Evolutionary conservation across 176 grass and related monocot genomes (phyloP).

Genomic region (Rhynchospora pubera): DNA sequence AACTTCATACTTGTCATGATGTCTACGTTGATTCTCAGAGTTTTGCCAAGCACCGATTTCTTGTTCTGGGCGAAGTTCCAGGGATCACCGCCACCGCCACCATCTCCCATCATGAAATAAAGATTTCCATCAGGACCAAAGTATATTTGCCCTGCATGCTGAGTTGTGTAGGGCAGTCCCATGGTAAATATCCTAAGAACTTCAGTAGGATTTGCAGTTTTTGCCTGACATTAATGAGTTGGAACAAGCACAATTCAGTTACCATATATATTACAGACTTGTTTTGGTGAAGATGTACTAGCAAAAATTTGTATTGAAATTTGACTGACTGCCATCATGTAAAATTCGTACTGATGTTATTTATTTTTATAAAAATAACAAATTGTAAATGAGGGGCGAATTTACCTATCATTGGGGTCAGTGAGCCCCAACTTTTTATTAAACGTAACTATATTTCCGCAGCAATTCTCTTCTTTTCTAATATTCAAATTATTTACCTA

Average conservation of each 20-base stretch:
- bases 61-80: slow-evolving; percentile 98
- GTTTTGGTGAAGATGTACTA: not conserved
- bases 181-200: slow-evolving; percentile 63
- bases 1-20: slow-evolving; percentile 38
- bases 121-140: slow-evolving; percentile 77
- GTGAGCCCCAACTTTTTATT: too few species aligned
- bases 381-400: too few species aligned
- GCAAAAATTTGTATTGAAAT: not conserved
- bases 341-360: not conserved
- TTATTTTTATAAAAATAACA: too few species aligned
- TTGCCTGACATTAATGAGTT: slow-evolving; percentile 32
- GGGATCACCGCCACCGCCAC: slow-evolving; percentile 55
- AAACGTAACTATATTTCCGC: too few species aligned
- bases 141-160: slow-evolving; percentile 73
- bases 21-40: slow-evolving; percentile 60
- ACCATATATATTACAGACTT: not conserved
- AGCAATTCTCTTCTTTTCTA: too few species aligned
- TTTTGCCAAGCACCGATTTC: slow-evolving; percentile 76
- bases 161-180: slow-evolving; percentile 60
- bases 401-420: too few species aligned
- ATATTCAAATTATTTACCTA: too few species aligned
- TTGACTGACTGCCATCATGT: not conserved
- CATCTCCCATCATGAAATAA: slow-evolving; percentile 93
- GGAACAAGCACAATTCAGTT: not conserved
- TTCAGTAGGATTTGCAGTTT: slow-evolving; percentile 46